Evolutionary conservation across 1,284 basidiomycete genomes (phyloP).

Genomic region (Ceratobasidium sp.): DNA sequence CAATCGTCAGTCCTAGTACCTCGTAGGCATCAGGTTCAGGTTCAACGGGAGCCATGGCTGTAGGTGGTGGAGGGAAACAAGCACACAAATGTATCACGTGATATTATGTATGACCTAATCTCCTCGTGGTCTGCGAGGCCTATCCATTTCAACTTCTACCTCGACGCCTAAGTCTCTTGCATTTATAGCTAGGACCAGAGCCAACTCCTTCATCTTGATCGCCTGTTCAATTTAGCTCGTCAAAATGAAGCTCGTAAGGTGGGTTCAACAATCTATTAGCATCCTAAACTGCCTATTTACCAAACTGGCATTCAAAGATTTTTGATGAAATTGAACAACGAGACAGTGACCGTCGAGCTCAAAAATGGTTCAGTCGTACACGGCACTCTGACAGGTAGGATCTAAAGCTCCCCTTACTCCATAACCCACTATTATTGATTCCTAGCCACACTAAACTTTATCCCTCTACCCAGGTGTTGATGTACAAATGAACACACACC

Average conservation of each 20-base stretch:
- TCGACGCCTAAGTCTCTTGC: conserved; percentile 4
- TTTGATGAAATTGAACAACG: conserved; percentile 99
- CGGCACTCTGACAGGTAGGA: conserved; percentile 95
- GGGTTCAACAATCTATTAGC: conserved; percentile 48
- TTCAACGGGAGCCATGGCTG: conserved; percentile 53
- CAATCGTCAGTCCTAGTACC: conserved; percentile 73
- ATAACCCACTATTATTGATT: conserved; percentile 1
- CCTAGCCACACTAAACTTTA: conserved; percentile 4
- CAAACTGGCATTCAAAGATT: conserved; percentile 69
- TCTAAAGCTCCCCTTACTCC: not conserved
- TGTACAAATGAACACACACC: conserved; percentile 97
- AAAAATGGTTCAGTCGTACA: conserved; percentile 98
- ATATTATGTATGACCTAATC: conserved; percentile 9
- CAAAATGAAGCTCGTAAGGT: conserved; percentile 69
- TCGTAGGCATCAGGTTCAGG: conserved; percentile 77
- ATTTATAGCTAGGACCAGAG: conserved; percentile 13
- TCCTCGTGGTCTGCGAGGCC: conserved; percentile 13
- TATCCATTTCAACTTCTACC: not conserved
- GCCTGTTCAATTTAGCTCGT: conserved; percentile 37
- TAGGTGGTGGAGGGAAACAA: not conserved
- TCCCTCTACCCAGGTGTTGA: conserved; percentile 77
- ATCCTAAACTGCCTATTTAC: conserved; percentile 1
- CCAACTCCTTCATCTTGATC: conserved; percentile 45
- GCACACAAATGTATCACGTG: conserved; percentile 2
- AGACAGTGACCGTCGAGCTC: conserved; percentile 97